Percentiles rank a stretch among this genome's conserved stretches.
Evolutionary conservation across 352 stramenopile species (phyloP).

Genomic region (Phytophthora colocasiae): DNA sequence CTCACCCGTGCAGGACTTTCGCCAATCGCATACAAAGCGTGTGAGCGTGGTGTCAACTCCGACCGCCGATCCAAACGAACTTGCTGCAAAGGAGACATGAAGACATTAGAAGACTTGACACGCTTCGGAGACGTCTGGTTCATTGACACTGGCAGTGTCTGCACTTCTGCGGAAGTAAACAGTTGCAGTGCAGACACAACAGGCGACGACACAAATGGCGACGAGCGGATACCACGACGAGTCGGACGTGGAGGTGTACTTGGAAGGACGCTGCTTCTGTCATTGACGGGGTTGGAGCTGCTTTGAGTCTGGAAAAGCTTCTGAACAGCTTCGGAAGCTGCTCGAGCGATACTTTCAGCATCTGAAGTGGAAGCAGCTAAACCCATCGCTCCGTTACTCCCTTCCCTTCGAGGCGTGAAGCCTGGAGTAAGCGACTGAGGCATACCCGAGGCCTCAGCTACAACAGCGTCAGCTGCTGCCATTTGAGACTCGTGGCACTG

Average conservation of each 20-base stretch:
- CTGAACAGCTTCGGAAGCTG: conserved; percentile 72
- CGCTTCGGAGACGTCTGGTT: conserved; percentile 84
- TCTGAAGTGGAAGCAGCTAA: conserved; percentile 69
- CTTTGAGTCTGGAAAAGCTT: conserved; percentile 38
- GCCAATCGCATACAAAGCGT: conserved; percentile 88
- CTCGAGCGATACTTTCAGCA: conserved; percentile 81
- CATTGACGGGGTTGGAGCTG: conserved; percentile 7
- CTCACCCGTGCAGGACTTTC: conserved; percentile 83
- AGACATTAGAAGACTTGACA: conserved; percentile 82
- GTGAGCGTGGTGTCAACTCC: conserved; percentile 77
- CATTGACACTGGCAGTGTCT: conserved; percentile 79
- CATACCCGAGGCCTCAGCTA: conserved; percentile 40
- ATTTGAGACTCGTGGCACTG: conserved; percentile 86
- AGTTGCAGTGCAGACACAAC: conserved; percentile 54
- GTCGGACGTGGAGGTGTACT: conserved; percentile 52
- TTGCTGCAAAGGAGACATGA: conserved; percentile 87
- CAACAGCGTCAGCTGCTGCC: conserved; percentile 71
- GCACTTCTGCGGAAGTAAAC: conserved; percentile 77
- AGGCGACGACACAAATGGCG: conserved; percentile 55
- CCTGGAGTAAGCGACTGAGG: conserved; percentile 42
- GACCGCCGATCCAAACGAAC: conserved; percentile 73
- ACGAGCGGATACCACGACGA: conserved; percentile 35
- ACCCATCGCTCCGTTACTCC: conserved; percentile 39
- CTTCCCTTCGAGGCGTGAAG: conserved; percentile 48
- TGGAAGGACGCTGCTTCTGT: conserved; percentile 43